Percentiles rank a stretch among this genome's conserved stretches.
Evolutionary conservation across 2,329 filamentous ascomycete genomes (phyloP).

Genomic region (Epichloe sylvatica): DNA sequence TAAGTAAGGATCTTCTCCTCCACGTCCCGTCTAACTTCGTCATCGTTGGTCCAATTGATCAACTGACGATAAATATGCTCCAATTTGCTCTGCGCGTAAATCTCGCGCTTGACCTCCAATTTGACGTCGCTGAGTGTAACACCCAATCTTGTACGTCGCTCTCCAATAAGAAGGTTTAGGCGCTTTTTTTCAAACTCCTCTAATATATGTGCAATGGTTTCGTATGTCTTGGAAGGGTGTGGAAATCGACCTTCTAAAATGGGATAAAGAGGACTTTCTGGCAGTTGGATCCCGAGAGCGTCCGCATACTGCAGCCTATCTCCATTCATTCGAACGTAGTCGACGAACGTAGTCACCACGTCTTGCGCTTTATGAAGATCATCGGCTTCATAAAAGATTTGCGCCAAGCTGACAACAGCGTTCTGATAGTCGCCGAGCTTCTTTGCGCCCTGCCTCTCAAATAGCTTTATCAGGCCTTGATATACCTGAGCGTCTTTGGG

Average conservation of each 20-base stretch:
- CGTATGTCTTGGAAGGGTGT: constrained; percentile 67
- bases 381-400: constrained; percentile 55
- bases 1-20: constrained; percentile 82
- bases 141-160: constrained; percentile 75
- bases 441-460: constrained; percentile 58
- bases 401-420: constrained; percentile 58
- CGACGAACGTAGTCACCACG: constrained; percentile 66
- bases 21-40: constrained; percentile 67
- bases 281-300: constrained; percentile 63
- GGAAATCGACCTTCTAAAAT: constrained; percentile 74
- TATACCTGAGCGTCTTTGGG: constrained; percentile 70
- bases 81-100: constrained; percentile 62
- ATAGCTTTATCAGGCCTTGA: constrained; percentile 79
- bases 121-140: constrained; percentile 75
- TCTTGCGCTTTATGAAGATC: constrained; percentile 50
- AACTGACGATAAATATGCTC: constrained; percentile 66
- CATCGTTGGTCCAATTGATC: constrained; percentile 82
- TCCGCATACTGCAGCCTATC: constrained; percentile 60
- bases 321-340: constrained; percentile 59
- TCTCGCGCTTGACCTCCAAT: constrained; percentile 72
- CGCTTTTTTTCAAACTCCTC: constrained; percentile 82
- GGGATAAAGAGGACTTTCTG: constrained; percentile 65
- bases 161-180: constrained; percentile 80
- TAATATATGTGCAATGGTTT: constrained; percentile 65
- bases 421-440: constrained; percentile 62